These are phyloP conservation scores for Aaosphaeria pasadenensis DNA, from an alignment of 2,329 filamentous ascomycete genomes.

Conservation along the genomic window DNA sequence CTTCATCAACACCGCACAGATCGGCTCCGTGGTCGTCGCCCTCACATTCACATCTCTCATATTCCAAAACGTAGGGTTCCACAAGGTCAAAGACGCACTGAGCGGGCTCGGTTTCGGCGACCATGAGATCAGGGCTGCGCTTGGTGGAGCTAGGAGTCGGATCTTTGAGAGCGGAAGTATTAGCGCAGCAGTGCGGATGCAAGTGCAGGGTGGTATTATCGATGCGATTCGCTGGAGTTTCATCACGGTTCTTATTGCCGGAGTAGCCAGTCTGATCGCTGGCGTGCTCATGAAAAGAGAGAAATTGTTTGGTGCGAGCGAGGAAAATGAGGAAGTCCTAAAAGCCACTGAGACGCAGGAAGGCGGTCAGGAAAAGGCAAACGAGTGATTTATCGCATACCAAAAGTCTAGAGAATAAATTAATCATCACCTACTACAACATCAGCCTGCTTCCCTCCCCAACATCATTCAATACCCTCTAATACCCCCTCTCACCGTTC, in stretches of 20 bases:
- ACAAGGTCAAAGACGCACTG: not conserved
- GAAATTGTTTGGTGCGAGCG: not conserved
- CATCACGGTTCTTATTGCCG: not conserved
- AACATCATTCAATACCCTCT: no score
- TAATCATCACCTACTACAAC: no score
- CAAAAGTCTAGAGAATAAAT: no score
- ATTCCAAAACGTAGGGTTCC: slow-evolving; percentile 22
- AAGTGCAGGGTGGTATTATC: not conserved
- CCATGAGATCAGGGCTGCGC: not conserved
- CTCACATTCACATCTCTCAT: slow-evolving; percentile 20
- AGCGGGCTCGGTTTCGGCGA: not conserved
- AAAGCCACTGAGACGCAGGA: no score
- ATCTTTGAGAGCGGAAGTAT: not conserved
- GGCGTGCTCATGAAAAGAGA: not conserved
- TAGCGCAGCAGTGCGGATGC: not conserved
- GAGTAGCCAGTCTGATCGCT: not conserved
- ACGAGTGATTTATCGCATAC: no score
- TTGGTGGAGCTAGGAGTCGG: not conserved
- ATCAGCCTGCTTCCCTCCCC: no score
- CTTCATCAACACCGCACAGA: slow-evolving; percentile 21
- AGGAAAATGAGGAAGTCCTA: not conserved
- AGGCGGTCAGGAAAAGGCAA: no score
- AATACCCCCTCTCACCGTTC: no score
- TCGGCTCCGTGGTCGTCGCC: slow-evolving; percentile 18
- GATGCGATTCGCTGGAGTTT: not conserved